Conservation (phyloP, 2,329 filamentous ascomycete species). For the Aspergillus spinulosporus region DNA sequence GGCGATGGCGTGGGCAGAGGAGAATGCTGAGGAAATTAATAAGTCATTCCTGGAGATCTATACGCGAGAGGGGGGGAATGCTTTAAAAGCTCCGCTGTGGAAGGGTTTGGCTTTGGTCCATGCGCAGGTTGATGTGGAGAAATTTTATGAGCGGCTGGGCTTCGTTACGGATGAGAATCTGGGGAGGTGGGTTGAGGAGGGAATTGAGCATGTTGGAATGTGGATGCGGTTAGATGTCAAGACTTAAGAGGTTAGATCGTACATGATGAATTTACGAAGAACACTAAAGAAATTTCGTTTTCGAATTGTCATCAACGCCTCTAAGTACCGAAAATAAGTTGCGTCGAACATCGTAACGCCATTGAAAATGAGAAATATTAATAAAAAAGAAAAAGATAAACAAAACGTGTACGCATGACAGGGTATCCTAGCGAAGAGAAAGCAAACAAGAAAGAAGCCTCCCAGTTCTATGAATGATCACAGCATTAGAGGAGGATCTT, state of each 20-base stretch:
- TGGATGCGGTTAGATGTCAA: slow-evolving; percentile 53
- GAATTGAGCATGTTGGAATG: slow-evolving; percentile 84
- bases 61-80: slow-evolving; percentile 47
- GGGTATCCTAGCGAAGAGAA: slow-evolving; percentile 36
- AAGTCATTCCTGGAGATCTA: slow-evolving; percentile 20
- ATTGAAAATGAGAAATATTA: neutral
- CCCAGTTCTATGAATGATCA: slow-evolving; percentile 19
- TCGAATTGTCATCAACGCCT: slow-evolving; percentile 14
- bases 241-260: neutral
- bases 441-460: slow-evolving; percentile 14
- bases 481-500: slow-evolving; percentile 13
- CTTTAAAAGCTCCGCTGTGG: slow-evolving; percentile 52
- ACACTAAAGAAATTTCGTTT: neutral
- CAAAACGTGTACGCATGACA: slow-evolving; percentile 31
- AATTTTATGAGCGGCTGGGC: slow-evolving; percentile 69
- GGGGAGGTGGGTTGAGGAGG: slow-evolving; percentile 80
- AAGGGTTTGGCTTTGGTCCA: slow-evolving; percentile 75
- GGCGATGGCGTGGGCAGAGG: slow-evolving; percentile 66
- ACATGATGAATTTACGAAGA: too few relatives aligned
- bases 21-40: slow-evolving; percentile 56
- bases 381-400: slow-evolving; percentile 13
- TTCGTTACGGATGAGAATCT: slow-evolving; percentile 72
- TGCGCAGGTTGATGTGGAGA: slow-evolving; percentile 67
- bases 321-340: slow-evolving; percentile 8
- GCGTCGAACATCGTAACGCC: slow-evolving; percentile 15